Evolutionary conservation across 345 rosid species (phyloP).

Genomic region (Camelina hispida): DNA sequence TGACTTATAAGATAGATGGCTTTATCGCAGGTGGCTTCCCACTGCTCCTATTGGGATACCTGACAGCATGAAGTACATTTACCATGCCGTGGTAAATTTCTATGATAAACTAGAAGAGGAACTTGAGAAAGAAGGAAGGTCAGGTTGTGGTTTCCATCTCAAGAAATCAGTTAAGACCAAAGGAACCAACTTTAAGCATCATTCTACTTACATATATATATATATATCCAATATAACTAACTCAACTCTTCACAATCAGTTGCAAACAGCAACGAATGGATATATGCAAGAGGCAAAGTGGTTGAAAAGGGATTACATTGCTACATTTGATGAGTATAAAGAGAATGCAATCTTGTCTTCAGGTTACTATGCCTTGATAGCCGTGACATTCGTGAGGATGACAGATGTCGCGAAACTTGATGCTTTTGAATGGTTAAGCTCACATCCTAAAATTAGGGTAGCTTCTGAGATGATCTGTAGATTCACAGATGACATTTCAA

Average conservation of each 20-base stretch:
- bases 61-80: slow-evolving; percentile 34
- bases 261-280: no score
- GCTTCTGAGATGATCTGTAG: slow-evolving; percentile 15
- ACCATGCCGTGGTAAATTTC: background rate
- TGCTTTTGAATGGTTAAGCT: slow-evolving; percentile 33
- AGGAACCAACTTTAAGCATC: background rate
- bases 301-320: no score
- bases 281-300: no score
- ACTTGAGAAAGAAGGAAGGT: slow-evolving; percentile 30
- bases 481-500: slow-evolving; percentile 27
- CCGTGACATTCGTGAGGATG: slow-evolving; percentile 25
- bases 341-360: slow-evolving; percentile 11
- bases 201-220: background rate
- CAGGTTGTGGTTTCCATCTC: slow-evolving; percentile 30
- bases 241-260: no score
- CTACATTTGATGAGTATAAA: background rate
- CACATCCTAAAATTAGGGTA: slow-evolving; percentile 35
- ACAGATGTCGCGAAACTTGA: slow-evolving; percentile 26
- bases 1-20: background rate
- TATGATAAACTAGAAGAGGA: slow-evolving; percentile 31
- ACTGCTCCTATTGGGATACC: slow-evolving; percentile 26
- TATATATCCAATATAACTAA: background rate
- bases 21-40: slow-evolving; percentile 38
- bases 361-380: background rate
- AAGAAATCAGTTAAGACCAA: slow-evolving; percentile 42